Base-by-base conservation (phyloP, 257 asterid species). In the Solanum clarkiae region DNA sequence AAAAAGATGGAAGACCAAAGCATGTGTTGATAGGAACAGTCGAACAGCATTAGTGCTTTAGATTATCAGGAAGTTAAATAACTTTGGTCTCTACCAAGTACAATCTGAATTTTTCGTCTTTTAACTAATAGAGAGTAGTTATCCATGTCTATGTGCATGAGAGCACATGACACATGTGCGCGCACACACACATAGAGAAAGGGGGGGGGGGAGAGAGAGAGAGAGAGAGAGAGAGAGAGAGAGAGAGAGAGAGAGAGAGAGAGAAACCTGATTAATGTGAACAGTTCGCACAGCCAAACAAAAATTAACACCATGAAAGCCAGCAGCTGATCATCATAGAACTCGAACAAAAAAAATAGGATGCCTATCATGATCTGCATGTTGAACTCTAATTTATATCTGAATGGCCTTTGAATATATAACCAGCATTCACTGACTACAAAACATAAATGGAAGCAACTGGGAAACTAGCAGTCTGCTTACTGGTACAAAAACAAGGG, bases 401-500 rank as follows among this genome's bases (percentile, higher is more conserved):
- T 84, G 70, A 32, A 88, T 56, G 20, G 59, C 85, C 82, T 81
- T 81, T 59, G 57, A 84, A 71, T 26, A 81, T 13, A 36, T 55
- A 84, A 79, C 65, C 71, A 60, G 80, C 74, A 29, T 44, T 82
- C 29, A 65, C 79, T 62, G 63, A 87, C 68, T 60, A 80, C 59
- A 79, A 59, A 18, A 26, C n/a, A 51, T 51, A 17, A 26, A 83
- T 44, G 6, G 22, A 49, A 68, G 83, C 49, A 80, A 80, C 14
- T 55, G 63, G 29, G 49, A 83, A 51, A 45, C 60, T 26, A 82
- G 82, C 66, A 15, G 87, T 42, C 85, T 69, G 88, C 95, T 93
- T 86, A 97, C 99, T 91, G 99, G 99, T 56, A 97, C 98, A 82
- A 96, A 97, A 86, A 97, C 98, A 85, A 97, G 98, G 86, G 99